Percentiles rank a stretch among this genome's conserved stretches.
Evolutionary conservation across 2,329 filamentous ascomycete species (phyloP).

Genomic region (Penicillium concentricum): DNA sequence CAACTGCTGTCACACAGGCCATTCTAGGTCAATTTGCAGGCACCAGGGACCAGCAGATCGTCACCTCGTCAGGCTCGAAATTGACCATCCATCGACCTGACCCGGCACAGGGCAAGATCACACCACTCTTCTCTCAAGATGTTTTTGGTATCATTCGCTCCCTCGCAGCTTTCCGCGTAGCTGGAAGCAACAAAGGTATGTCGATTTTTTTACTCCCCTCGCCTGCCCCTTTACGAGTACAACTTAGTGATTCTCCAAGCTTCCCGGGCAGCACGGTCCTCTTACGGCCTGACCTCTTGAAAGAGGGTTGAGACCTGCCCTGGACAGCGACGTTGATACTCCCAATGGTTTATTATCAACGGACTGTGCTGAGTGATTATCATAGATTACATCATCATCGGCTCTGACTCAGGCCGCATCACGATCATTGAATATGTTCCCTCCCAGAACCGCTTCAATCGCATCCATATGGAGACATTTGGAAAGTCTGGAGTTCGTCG

Average conservation of each 20-base stretch:
- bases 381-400: slow-evolving; percentile 91
- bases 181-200: slow-evolving; percentile 95
- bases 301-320: slow-evolving; percentile 32
- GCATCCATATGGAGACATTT: slow-evolving; percentile 94
- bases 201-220: slow-evolving; percentile 15
- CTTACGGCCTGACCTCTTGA: slow-evolving; percentile 31
- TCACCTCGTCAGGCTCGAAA: slow-evolving; percentile 87
- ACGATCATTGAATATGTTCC: slow-evolving; percentile 90
- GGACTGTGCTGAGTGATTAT: slow-evolving; percentile 44
- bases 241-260: slow-evolving; percentile 71
- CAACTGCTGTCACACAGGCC: slow-evolving; percentile 84
- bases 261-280: slow-evolving; percentile 54
- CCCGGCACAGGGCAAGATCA: slow-evolving; percentile 78
- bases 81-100: slow-evolving; percentile 86
- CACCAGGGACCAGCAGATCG: slow-evolving; percentile 96
- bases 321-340: slow-evolving; percentile 35
- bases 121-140: slow-evolving; percentile 84
- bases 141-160: slow-evolving; percentile 93
- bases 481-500: slow-evolving; percentile 94
- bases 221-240: slow-evolving; percentile 39
- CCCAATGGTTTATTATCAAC: slow-evolving; percentile 22
- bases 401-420: slow-evolving; percentile 93
- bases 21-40: slow-evolving; percentile 93
- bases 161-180: slow-evolving; percentile 83
- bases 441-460: slow-evolving; percentile 80